phyloP scores from a whole-genome alignment of 1,284 basidiomycete species.

The Ceratobasidium sp. region DNA sequence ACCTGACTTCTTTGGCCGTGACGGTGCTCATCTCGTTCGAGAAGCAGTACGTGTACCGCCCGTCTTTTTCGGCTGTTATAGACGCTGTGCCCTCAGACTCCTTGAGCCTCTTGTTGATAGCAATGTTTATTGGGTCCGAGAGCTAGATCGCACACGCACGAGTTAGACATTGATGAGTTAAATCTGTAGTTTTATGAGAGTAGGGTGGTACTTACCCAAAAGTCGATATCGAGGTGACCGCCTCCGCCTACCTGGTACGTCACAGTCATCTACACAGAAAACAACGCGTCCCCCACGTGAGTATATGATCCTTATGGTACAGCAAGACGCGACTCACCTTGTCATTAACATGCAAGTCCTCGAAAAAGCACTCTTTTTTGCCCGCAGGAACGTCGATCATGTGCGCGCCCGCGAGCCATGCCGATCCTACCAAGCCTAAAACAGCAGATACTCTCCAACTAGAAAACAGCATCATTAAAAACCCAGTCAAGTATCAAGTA shows the following conservation, averaged over 20 bases:
- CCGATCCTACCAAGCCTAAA: constrained; percentile 11
- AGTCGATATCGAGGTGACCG: constrained; percentile 96
- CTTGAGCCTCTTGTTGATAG: constrained; percentile 82
- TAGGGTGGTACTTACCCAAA: constrained; percentile 71
- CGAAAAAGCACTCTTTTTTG: constrained; percentile 97
- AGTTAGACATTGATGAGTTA: not conserved
- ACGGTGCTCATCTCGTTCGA: constrained; percentile 97
- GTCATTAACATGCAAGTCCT: constrained; percentile 95
- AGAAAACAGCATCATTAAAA: constrained; percentile 16
- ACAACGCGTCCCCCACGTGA: not conserved
- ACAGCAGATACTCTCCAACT: constrained; percentile 14
- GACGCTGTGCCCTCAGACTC: constrained; percentile 91
- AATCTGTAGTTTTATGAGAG: not conserved
- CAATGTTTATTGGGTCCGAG: constrained; percentile 73
- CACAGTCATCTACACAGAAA: constrained; percentile 86
- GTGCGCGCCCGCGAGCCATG: constrained; percentile 52
- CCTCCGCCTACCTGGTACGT: constrained; percentile 98
- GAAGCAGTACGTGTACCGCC: constrained; percentile 96
- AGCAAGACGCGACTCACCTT: constrained; percentile 65
- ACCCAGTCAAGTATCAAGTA: not conserved
- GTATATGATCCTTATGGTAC: not conserved
- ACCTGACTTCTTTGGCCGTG: constrained; percentile 94
- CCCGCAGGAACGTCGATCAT: constrained; percentile 72
- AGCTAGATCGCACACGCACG: constrained; percentile 62
- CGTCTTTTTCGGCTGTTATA: constrained; percentile 87